A percentile compares a stretch with the other conserved stretches of the same genome.
phyloP scores from a whole-genome alignment of 1,284 basidiomycete genomes.

The Ceratobasidium sp. region DNA sequence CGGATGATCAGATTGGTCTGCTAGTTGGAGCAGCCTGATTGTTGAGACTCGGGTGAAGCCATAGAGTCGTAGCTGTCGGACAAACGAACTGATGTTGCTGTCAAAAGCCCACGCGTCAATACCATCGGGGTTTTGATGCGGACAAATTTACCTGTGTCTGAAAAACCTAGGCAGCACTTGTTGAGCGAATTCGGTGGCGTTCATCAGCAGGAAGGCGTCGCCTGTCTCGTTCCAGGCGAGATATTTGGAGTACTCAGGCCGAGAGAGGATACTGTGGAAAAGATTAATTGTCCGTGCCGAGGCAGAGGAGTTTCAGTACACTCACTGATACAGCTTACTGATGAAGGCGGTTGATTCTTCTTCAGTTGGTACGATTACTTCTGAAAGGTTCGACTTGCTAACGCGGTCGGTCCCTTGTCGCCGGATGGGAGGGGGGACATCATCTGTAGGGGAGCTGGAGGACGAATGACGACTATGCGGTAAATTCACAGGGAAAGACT shows the following conservation, averaged over 20 bases:
- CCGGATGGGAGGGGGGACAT: conserved; percentile 30
- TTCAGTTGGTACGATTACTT: conserved; percentile 35
- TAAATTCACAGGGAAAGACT: conserved; percentile 36
- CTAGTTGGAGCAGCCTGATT: conserved; percentile 41
- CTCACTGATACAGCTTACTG: conserved; percentile 41
- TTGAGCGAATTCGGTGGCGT: conserved; percentile 42
- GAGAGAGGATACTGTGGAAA: conserved; percentile 35
- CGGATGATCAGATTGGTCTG: conserved; percentile 39
- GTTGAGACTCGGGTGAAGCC: conserved; percentile 43
- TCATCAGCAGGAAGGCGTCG: conserved; percentile 43
- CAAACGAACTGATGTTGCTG: conserved; percentile 43
- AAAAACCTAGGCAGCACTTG: conserved; percentile 44
- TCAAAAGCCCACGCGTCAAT: conserved; percentile 26
- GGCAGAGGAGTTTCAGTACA: conserved; percentile 10
- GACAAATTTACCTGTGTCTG: conserved; percentile 42
- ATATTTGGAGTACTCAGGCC: conserved; percentile 41
- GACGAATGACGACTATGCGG: conserved; percentile 29
- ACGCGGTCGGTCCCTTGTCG: conserved; percentile 25
- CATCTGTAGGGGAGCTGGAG: conserved; percentile 34
- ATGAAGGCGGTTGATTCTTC: conserved; percentile 41
- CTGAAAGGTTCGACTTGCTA: conserved; percentile 27
- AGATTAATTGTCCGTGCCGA: conserved; percentile 13
- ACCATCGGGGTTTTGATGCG: conserved; percentile 20
- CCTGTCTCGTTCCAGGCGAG: conserved; percentile 43
- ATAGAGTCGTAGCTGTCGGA: conserved; percentile 44